A percentile compares a stretch with the other conserved stretches of the same genome.
Conservation (phyloP, 2,329 filamentous ascomycete genomes). For the Ilyonectria mors-panacis region DNA sequence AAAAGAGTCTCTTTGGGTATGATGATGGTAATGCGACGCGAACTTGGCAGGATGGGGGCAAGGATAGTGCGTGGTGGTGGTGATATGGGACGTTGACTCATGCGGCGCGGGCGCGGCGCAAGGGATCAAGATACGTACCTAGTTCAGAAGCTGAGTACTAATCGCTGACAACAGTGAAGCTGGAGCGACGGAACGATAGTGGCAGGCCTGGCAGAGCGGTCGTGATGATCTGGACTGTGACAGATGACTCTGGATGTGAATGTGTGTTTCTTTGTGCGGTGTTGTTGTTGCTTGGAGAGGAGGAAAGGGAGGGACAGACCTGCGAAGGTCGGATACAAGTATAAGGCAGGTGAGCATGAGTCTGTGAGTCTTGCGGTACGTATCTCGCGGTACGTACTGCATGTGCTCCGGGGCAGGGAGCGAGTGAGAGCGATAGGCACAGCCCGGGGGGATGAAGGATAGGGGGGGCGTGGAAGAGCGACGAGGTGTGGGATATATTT, state of each 20-base stretch:
- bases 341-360: conserved; percentile 45
- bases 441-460: conserved; percentile 22
- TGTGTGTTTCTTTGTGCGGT: conserved; percentile 65
- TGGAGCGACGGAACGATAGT: conserved; percentile 47
- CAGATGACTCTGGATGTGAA: conserved; percentile 70
- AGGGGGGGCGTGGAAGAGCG: conserved; percentile 22
- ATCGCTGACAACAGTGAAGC: conserved; percentile 47
- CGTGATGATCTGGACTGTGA: conserved; percentile 74
- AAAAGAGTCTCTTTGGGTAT: conserved; percentile 21
- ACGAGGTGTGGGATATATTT: neutral
- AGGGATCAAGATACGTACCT: conserved; percentile 50
- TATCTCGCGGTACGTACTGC: conserved; percentile 33
- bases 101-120: conserved; percentile 21
- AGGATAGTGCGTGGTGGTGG: conserved; percentile 30
- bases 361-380: conserved; percentile 45
- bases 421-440: conserved; percentile 38
- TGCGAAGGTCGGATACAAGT: conserved; percentile 49
- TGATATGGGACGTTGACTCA: conserved; percentile 43
- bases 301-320: conserved; percentile 54
- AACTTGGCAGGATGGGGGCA: conserved; percentile 15
- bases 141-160: conserved; percentile 48
- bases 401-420: neutral
- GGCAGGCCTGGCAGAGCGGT: conserved; percentile 60
- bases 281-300: conserved; percentile 65
- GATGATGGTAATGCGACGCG: conserved; percentile 30